phyloP scores from a whole-genome alignment of 257 asterid genomes.

The Marsdenia floribunda region DNA sequence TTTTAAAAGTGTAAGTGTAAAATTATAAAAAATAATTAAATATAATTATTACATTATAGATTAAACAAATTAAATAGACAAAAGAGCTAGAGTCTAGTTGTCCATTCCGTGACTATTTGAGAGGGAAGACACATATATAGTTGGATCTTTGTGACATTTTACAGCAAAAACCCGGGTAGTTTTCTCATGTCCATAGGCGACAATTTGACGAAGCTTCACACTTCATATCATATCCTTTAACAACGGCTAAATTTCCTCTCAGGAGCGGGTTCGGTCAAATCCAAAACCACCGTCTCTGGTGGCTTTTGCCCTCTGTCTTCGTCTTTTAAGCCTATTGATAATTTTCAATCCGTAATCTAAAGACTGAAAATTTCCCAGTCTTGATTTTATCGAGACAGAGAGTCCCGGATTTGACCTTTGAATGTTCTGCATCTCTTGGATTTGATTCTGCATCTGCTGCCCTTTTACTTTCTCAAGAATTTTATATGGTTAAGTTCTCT shows the following conservation, averaged over 20 bases:
- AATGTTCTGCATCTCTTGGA: not conserved
- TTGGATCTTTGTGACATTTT: not conserved
- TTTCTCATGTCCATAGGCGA: not conserved
- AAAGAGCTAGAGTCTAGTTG: too few species aligned
- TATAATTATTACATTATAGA: too few species aligned
- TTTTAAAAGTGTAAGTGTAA: too few species aligned
- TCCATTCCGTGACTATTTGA: too few species aligned
- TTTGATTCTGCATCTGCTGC: not conserved
- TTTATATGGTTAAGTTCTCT: not conserved
- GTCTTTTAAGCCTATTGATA: not conserved
- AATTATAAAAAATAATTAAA: too few species aligned
- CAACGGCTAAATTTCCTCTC: conserved; percentile 11
- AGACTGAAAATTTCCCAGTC: not conserved
- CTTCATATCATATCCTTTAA: not conserved
- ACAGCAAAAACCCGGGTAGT: not conserved
- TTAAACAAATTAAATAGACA: too few species aligned
- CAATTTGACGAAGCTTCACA: not conserved
- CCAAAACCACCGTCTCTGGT: not conserved
- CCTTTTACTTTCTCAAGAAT: not conserved
- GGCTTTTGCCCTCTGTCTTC: not conserved
- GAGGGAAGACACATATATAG: too few species aligned
- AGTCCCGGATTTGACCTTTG: not conserved
- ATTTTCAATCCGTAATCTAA: not conserved
- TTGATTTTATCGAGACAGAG: not conserved
- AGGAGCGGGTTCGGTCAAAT: not conserved